Base-by-base conservation (phyloP, 495 filamentous ascomycete genomes). In the Xylaria bambusicola region DNA sequence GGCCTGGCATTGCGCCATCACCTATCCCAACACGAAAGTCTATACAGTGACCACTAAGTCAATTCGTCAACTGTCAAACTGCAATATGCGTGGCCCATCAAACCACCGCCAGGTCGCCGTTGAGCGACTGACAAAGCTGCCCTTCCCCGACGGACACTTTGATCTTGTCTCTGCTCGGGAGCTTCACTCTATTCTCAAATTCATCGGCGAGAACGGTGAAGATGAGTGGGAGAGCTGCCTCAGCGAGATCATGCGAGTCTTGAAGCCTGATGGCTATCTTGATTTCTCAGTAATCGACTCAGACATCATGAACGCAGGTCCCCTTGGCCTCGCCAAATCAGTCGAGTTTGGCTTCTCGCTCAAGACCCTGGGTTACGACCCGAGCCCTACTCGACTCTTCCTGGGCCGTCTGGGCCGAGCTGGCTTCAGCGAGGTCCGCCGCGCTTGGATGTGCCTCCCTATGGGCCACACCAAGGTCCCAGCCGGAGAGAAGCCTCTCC, bases 141-240 rank as follows among this genome's bases (percentile, higher is more conserved):
- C 94, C 12, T 98, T 97, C 77, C 85, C 84, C 13, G 85, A 91
- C 64, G 85, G 88, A 63, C 87, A 95, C 73, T 98, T 98, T 67
- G 92, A 97, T 66, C 85, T 96, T 40, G 85, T 98, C 68, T 96
- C 90, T 5, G 89, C 93, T 3, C 91, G 93, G n/a, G 88, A 91
- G 18, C 80, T 98, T 18, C 90, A 93, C 71, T 80, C 88, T 57
- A 78, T 91, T 35, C 82, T 98, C 52, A 93, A 91, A 74, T 83
- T 84, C 67, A 86, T 73, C 63, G 77, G 71, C 72, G 76, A 86
- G 67, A 75, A 80, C 58, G 77, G 83, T 23, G 68, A 79, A 27
- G 93, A 98, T 65, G 93, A 98, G 69, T 98, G 93, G 76, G 90
- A 95, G 64, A 82, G 87, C 41, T 92, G 89, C 62, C 81, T 98